phyloP scores from a whole-genome alignment of 2,329 filamentous ascomycete species.

The Fusarium sp. region DNA sequence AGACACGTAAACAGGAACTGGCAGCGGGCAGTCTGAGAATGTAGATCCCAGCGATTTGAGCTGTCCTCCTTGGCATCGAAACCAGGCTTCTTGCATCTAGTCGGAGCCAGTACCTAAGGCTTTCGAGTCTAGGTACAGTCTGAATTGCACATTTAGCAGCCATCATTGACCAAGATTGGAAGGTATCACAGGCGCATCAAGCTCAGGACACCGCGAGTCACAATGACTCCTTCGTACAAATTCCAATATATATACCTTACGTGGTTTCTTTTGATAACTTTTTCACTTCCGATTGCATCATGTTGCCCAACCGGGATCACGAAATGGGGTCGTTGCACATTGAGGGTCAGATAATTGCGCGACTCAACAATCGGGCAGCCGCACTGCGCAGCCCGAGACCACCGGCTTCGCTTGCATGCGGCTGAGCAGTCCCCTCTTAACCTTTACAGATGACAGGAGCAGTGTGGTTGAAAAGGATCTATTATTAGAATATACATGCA shows the following conservation, averaged over 20 bases:
- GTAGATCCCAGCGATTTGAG: too few relatives aligned
- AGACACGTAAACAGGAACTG: too few relatives aligned
- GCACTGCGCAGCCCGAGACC: too few relatives aligned
- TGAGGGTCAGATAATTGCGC: too few relatives aligned
- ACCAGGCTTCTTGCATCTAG: too few relatives aligned
- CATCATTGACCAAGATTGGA: too few relatives aligned
- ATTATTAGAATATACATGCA: too few relatives aligned
- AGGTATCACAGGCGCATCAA: not conserved
- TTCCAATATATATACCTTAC: accelerated
- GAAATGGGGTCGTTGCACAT: too few relatives aligned
- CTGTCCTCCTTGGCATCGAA: not conserved
- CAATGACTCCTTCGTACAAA: too few relatives aligned
- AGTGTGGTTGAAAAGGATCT: not conserved
- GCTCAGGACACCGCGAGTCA: not conserved
- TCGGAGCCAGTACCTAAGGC: accelerated
- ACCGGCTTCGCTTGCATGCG: not conserved
- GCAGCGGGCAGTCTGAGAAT: too few relatives aligned
- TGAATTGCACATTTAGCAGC: not conserved
- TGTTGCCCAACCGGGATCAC: accelerated
- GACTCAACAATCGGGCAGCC: not conserved
- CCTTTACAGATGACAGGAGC: accelerated
- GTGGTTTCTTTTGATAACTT: not conserved
- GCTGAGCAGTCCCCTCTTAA: not conserved
- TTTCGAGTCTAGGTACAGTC: accelerated
- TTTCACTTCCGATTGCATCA: accelerated